Evolutionary conservation across 495 filamentous ascomycete genomes (phyloP), one percentile per base, ranked within the genome.

Genomic region (Aspergillus campestris): DNA sequence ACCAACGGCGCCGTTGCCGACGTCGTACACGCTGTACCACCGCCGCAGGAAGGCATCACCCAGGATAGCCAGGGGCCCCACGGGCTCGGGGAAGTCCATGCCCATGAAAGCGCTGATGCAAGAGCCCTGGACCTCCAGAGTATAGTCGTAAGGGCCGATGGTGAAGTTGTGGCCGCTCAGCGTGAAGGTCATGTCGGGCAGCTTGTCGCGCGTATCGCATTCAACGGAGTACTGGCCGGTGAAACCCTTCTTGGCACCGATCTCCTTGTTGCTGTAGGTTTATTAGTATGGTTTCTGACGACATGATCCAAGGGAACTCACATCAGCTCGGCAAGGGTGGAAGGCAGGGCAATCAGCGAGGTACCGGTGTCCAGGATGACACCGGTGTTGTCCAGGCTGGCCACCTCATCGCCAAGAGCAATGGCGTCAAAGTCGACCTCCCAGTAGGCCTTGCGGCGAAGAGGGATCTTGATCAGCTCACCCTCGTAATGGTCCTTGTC

Each of bases 381-480:
- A 71, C 94, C 94, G 37, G 89, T 95, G 73, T 86, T 77, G 37
- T 95, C 89, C 42, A 97, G 82, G 55, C 92, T 84, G 50, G 92
- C 92, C 50, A 77, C 78, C 47, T 79, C 74, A 12, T 86, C 76
- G 49, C 92, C 94, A 50, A 95, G 91, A 38, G 81, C 79, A 69
- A 99, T 90, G 37, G 87, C 73, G 57, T 97, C 85, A 50, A 97
- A 81, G 53, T 97, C 89, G 24, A 97, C 91, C 75, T 99, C 94
- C 94, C 94, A 99, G 78, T 99, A 99, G 33, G 94, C 94, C 83
- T 96, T 96, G 59, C 94, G 87, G 62, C 92, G 82, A 51, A 99
- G 80, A 39, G 91, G 91, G 51, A 99, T 89, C 60, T 85, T 90
- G 49, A 81, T 87, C 57, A 99, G 75, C 67, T 96, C 83, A 54